A percentile compares a stretch with the other conserved stretches of the same genome.
These are phyloP conservation scores for Talaromyces atroroseus DNA, from an alignment of 2,329 filamentous ascomycete genomes.

Conservation along the genomic window DNA sequence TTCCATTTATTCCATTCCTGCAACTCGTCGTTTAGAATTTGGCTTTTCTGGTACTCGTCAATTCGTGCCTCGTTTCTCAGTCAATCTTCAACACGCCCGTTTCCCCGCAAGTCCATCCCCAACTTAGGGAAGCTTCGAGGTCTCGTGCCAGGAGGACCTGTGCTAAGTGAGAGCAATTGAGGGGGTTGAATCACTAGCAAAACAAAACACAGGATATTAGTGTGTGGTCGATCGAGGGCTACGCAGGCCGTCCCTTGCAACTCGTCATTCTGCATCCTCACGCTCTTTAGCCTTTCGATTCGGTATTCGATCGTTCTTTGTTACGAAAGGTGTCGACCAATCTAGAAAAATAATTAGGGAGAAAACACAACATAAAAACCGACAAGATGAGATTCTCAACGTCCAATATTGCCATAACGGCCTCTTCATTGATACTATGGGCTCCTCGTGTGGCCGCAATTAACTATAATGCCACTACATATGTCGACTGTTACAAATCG, in stretches of 20 bases:
- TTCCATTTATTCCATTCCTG: neutral
- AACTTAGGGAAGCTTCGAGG: neutral
- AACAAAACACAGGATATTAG: neutral
- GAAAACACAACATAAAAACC: neutral
- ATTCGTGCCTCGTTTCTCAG: neutral
- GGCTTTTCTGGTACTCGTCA: neutral
- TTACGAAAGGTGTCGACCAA: neutral
- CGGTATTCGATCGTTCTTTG: neutral
- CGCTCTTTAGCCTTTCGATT: neutral
- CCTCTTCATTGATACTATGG: conserved; percentile 2
- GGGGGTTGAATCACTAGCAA: neutral
- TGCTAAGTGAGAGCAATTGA: conserved; percentile 9
- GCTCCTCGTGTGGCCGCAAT: neutral
- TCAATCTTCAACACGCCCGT: neutral
- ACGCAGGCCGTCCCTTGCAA: conserved; percentile 35
- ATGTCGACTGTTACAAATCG: conserved; percentile 11
- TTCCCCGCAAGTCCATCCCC: neutral
- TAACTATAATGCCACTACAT: conserved; percentile 5
- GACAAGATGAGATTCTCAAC: conserved; percentile 5
- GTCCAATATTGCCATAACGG: conserved; percentile 1
- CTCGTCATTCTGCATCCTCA: conserved; percentile 5
- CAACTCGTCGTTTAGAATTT: conserved; percentile 12
- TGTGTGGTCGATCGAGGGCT: conserved; percentile 24
- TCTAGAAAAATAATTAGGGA: neutral
- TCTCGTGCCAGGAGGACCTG: neutral